phyloP scores from a whole-genome alignment of 1,139 yeast species.

The Sugiyamaella paludigena region DNA sequence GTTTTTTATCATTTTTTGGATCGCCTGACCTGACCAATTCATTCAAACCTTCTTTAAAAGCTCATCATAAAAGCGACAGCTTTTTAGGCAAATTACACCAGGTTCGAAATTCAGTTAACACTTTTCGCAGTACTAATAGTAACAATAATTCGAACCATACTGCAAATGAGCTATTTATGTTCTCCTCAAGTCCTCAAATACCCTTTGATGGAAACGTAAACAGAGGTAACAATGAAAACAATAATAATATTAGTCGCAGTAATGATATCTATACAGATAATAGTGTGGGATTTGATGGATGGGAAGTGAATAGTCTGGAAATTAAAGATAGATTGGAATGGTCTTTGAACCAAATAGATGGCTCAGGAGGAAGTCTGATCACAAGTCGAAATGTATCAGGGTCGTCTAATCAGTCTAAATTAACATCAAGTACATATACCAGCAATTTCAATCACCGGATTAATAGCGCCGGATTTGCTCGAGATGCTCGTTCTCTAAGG shows the following conservation, averaged over 20 bases:
- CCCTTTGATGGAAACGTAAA: no score
- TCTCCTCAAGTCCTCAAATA: no score
- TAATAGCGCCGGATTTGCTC: conserved; percentile 24
- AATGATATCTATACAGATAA: no score
- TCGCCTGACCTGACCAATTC: conserved; percentile 10
- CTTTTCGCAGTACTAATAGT: conserved; percentile 7
- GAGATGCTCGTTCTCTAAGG: conserved; percentile 16
- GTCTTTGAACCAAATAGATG: conserved; percentile 15
- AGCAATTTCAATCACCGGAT: conserved; percentile 15
- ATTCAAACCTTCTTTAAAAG: conserved; percentile 19
- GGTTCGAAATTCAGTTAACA: conserved; percentile 9
- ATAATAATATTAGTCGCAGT: neutral
- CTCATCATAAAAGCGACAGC: conserved; percentile 20
- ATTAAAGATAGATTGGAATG: conserved; percentile 20
- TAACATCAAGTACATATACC: conserved; percentile 15
- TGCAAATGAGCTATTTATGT: no score
- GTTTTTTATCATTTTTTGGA: conserved; percentile 20
- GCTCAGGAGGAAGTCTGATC: conserved; percentile 10
- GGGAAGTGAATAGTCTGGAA: conserved; percentile 24
- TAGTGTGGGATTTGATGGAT: conserved; percentile 18
- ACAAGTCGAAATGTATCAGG: conserved; percentile 18
- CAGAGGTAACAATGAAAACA: neutral
- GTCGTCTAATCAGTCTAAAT: conserved; percentile 13
- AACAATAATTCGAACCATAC: neutral
- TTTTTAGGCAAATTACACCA: conserved; percentile 13